These are phyloP conservation scores for Hypoxylon sp. DNA, from an alignment of 2,329 filamentous ascomycete species.

Conservation along the genomic window DNA sequence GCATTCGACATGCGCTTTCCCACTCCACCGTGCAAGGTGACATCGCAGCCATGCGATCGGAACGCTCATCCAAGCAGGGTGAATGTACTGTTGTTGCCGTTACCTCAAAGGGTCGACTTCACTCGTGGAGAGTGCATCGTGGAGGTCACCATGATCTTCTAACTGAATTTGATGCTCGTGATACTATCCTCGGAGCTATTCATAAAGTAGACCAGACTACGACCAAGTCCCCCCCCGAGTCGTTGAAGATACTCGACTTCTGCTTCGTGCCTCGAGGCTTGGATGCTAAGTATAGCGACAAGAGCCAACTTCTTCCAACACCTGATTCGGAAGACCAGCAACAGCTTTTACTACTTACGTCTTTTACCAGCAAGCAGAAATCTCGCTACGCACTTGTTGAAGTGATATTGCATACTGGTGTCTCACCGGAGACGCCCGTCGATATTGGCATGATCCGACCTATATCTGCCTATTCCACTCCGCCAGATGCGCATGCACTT, in stretches of 20 bases:
- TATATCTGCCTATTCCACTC: constrained; percentile 69
- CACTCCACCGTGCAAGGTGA: constrained; percentile 76
- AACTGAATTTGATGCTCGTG: constrained; percentile 74
- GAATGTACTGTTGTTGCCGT: constrained; percentile 85
- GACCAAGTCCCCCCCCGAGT: constrained; percentile 60
- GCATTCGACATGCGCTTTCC: constrained; percentile 78
- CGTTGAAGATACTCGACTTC: constrained; percentile 82
- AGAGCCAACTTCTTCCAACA: constrained; percentile 61
- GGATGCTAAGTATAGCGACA: constrained; percentile 58
- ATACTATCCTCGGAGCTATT: constrained; percentile 69
- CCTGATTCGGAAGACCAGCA: constrained; percentile 62
- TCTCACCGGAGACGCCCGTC: constrained; percentile 45
- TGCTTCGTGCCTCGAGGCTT: constrained; percentile 68
- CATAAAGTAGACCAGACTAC: constrained; percentile 61
- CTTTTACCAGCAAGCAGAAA: constrained; percentile 60
- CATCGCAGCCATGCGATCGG: constrained; percentile 80
- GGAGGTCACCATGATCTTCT: constrained; percentile 82
- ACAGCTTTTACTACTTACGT: constrained; percentile 69
- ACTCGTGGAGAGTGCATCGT: constrained; percentile 89
- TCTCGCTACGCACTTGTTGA: constrained; percentile 81
- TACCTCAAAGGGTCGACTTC: constrained; percentile 78
- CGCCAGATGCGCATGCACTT: constrained; percentile 54
- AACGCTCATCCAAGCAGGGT: constrained; percentile 74
- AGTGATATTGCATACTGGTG: constrained; percentile 65
- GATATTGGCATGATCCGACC: constrained; percentile 73